Percentiles rank a stretch among this genome's conserved stretches.
Evolutionary conservation across 345 rosid species (phyloP).

Genomic region (Euphorbia lathyris): DNA sequence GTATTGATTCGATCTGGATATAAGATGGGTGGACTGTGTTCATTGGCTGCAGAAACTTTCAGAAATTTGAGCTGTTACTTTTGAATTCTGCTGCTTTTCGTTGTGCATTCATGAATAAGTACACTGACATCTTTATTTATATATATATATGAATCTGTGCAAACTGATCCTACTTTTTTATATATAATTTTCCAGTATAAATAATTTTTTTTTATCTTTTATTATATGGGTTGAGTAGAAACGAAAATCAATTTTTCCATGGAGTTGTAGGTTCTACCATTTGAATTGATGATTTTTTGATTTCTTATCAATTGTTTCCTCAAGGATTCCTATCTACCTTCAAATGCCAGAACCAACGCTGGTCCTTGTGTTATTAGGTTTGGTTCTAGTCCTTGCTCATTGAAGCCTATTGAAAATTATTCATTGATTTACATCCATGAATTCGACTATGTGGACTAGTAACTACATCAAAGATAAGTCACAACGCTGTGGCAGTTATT

Average conservation of each 20-base stretch:
- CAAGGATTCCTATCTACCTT: background rate
- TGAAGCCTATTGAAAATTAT: background rate
- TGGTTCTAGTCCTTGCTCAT: background rate
- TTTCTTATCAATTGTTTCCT: background rate
- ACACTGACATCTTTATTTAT: background rate
- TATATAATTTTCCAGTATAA: no score
- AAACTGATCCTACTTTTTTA: background rate
- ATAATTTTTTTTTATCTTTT: no score
- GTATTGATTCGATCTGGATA: slow-evolving; percentile 8
- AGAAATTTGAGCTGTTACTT: background rate
- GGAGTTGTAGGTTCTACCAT: background rate
- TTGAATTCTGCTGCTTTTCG: background rate
- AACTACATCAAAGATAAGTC: background rate
- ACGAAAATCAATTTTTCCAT: background rate
- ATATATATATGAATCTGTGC: background rate
- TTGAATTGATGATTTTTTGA: background rate
- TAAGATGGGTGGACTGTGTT: background rate
- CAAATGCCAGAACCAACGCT: background rate
- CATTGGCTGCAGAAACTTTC: background rate
- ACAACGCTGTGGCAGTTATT: no score
- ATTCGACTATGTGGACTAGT: background rate
- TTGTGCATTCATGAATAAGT: no score
- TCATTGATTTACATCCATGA: background rate
- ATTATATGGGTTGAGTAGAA: background rate
- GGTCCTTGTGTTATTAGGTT: background rate